phyloP scores from a whole-genome alignment of 2,329 filamentous ascomycete genomes.

The Endothia cerciana region DNA sequence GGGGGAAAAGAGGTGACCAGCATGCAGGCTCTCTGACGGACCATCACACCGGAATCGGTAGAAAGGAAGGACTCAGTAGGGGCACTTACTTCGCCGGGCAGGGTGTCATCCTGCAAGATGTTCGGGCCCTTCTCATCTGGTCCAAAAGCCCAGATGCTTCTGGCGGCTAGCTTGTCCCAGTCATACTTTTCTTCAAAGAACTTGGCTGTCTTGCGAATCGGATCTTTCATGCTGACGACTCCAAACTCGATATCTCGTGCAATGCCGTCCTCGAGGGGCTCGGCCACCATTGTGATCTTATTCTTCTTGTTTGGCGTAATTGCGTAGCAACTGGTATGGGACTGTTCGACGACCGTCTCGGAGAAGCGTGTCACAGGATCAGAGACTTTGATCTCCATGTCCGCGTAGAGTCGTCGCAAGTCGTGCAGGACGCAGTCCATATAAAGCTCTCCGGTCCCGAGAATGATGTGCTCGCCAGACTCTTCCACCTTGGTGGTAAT shows the following conservation, averaged over 20 bases:
- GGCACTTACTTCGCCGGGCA: constrained; percentile 76
- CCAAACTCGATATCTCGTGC: constrained; percentile 93
- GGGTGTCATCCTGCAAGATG: constrained; percentile 93
- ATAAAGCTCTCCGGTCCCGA: constrained; percentile 97
- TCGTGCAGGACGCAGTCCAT: constrained; percentile 99
- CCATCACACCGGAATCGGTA: constrained; percentile 2
- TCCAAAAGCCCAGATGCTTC: constrained; percentile 98
- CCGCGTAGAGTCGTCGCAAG: constrained; percentile 87
- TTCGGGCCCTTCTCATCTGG: constrained; percentile 95
- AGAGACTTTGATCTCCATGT: constrained; percentile 99
- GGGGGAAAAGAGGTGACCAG: neutral
- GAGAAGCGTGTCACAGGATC: constrained; percentile 97
- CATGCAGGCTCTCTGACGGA: constrained; percentile 20
- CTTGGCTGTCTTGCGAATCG: constrained; percentile 88
- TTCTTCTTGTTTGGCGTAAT: constrained; percentile 99
- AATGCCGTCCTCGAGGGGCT: constrained; percentile 93
- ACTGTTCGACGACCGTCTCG: constrained; percentile 96
- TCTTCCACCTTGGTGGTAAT: constrained; percentile 98
- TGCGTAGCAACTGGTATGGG: constrained; percentile 96
- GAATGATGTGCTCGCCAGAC: constrained; percentile 91
- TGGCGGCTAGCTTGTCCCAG: constrained; percentile 91
- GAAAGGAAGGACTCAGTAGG: neutral
- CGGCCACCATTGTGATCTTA: constrained; percentile 97
- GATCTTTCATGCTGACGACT: constrained; percentile 88
- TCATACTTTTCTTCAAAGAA: constrained; percentile 98